Evolutionary conservation across 2,329 filamentous ascomycete genomes (phyloP).

Genomic region (Colletotrichum noveboracense): DNA sequence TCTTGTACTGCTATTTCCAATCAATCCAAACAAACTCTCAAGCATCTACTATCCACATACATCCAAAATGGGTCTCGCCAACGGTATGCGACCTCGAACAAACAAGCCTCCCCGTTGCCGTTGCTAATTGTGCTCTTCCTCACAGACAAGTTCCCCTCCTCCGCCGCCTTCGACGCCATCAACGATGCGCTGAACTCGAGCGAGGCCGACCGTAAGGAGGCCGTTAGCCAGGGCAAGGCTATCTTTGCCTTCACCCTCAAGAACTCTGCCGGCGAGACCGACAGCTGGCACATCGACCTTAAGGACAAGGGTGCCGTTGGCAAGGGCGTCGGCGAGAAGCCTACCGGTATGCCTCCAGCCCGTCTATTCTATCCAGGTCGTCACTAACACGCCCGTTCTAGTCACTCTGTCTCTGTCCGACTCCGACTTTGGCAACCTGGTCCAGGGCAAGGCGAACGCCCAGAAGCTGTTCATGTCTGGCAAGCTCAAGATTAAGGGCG

Average conservation of each 20-base stretch:
- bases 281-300: constrained; percentile 94
- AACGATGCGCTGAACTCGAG: constrained; percentile 70
- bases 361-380: accelerated
- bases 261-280: constrained; percentile 79
- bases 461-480: constrained; percentile 98
- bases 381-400: constrained; percentile 35
- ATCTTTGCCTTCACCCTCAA: constrained; percentile 93
- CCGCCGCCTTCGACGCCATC: constrained; percentile 90
- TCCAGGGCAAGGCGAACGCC: constrained; percentile 88
- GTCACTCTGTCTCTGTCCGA: constrained; percentile 89
- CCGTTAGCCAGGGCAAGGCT: constrained; percentile 86
- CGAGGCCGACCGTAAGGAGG: constrained; percentile 80
- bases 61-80: constrained; percentile 72
- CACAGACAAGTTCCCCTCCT: constrained; percentile 86
- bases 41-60: background rate
- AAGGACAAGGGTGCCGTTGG: constrained; percentile 87
- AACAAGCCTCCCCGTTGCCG: background rate
- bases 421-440: constrained; percentile 83
- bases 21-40: background rate
- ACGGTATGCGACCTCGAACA: constrained; percentile 54
- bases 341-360: constrained; percentile 69
- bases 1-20: background rate
- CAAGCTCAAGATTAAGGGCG: constrained; percentile 97
- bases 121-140: background rate
- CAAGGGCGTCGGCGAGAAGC: constrained; percentile 80